phyloP scores from a whole-genome alignment of 2,329 filamentous ascomycete species.

The Ophiostoma sp. region DNA sequence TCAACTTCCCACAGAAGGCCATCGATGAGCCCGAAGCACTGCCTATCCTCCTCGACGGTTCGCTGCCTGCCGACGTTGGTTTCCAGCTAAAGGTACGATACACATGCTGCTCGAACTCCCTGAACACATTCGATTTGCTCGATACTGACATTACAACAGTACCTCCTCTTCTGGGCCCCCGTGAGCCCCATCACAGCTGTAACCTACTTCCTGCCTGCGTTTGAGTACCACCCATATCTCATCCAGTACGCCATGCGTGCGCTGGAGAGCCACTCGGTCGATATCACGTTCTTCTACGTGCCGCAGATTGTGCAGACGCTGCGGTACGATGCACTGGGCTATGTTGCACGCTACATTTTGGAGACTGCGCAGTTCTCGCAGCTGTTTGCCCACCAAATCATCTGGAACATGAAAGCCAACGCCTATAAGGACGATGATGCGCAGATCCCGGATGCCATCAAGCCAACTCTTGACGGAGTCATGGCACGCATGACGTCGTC shows the following conservation, averaged over 20 bases:
- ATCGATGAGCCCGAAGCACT: constrained; percentile 76
- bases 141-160: constrained; percentile 42
- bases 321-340: constrained; percentile 86
- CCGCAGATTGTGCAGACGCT: constrained; percentile 96
- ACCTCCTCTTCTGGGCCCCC: constrained; percentile 86
- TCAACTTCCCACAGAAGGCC: constrained; percentile 79
- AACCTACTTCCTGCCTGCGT: constrained; percentile 87
- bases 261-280: constrained; percentile 88
- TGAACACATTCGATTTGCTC: constrained; percentile 21
- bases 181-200: constrained; percentile 90
- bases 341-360: constrained; percentile 92
- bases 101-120: no score
- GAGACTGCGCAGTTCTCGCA: constrained; percentile 98
- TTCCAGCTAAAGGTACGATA: constrained; percentile 70
- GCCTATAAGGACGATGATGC: constrained; percentile 96
- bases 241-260: constrained; percentile 96
- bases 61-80: constrained; percentile 71
- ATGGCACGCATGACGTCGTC: constrained; percentile 76
- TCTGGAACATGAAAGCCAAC: constrained; percentile 99
- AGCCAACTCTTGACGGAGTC: constrained; percentile 87
- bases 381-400: constrained; percentile 96
- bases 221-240: constrained; percentile 84
- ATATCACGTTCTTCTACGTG: constrained; percentile 98
- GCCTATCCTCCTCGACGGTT: constrained; percentile 70
- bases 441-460: constrained; percentile 82